Percentiles rank a stretch among this genome's conserved stretches.
Conservation (phyloP, 1,139 yeast genomes). For the Taiozyma onychis region DNA sequence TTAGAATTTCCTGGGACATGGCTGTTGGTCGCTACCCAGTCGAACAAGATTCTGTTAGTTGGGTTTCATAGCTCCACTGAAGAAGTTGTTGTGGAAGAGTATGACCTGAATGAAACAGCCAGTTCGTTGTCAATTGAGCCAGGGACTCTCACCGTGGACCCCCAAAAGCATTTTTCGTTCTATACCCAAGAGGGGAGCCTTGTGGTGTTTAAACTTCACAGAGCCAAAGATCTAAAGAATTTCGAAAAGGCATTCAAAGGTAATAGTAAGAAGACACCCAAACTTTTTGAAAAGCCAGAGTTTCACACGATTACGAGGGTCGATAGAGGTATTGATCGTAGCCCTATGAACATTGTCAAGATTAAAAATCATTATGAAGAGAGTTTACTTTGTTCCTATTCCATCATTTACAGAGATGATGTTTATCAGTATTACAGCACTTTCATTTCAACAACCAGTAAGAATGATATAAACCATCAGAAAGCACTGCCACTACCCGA, state of each 20-base stretch:
- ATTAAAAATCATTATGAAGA: slow-evolving; percentile 8
- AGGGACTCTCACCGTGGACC: slow-evolving; percentile 10
- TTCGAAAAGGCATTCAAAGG: slow-evolving; percentile 7
- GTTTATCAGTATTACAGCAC: slow-evolving; percentile 10
- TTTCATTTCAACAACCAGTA: not conserved
- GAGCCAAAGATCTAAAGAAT: slow-evolving; percentile 8
- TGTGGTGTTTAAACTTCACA: slow-evolving; percentile 7
- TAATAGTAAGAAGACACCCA: slow-evolving; percentile 1
- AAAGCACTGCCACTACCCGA: not conserved
- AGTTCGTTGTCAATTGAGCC: slow-evolving; percentile 9
- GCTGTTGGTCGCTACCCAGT: slow-evolving; percentile 14
- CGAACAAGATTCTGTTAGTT: slow-evolving; percentile 11
- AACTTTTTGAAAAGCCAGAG: slow-evolving; percentile 9
- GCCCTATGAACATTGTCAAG: slow-evolving; percentile 13
- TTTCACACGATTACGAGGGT: slow-evolving; percentile 9
- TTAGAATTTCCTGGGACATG: slow-evolving; percentile 8
- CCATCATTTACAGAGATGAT: slow-evolving; percentile 18
- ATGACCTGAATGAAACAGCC: slow-evolving; percentile 9
- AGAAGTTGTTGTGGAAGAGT: slow-evolving; percentile 10
- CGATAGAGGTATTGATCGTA: slow-evolving; percentile 7
- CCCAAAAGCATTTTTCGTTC: slow-evolving; percentile 6
- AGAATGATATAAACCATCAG: not conserved
- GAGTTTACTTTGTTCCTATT: slow-evolving; percentile 3
- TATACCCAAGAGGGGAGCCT: slow-evolving; percentile 17
- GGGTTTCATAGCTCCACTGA: slow-evolving; percentile 9